Evolutionary conservation across 805 yeast genomes (phyloP).

Genomic region (Saccharomyces mikatae): DNA sequence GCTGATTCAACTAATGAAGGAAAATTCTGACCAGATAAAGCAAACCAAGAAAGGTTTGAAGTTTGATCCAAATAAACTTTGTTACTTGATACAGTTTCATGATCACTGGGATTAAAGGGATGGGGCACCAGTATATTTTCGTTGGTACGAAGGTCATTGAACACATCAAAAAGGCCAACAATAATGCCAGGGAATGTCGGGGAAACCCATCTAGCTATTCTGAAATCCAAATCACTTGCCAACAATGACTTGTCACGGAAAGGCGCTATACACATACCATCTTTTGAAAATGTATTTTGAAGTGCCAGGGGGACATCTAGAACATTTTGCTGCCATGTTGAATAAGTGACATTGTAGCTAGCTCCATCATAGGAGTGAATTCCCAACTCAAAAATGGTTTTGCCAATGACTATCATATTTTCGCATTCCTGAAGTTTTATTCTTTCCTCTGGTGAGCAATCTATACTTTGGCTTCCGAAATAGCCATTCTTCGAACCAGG

Average conservation of each 20-base stretch:
- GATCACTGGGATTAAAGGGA: slow-evolving; percentile 40
- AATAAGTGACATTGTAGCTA: slow-evolving; percentile 78
- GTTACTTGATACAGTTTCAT: slow-evolving; percentile 11
- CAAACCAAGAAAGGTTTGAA: slow-evolving; percentile 67
- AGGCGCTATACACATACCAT: slow-evolving; percentile 73
- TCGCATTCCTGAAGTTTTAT: slow-evolving; percentile 16
- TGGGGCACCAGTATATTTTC: slow-evolving; percentile 57
- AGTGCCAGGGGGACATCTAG: slow-evolving; percentile 49
- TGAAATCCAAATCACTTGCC: slow-evolving; percentile 63
- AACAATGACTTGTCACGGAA: slow-evolving; percentile 71
- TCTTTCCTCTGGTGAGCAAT: slow-evolving; percentile 1
- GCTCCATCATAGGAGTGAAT: slow-evolving; percentile 69
- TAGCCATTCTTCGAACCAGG: slow-evolving; percentile 32
- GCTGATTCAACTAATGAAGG: slow-evolving; percentile 80
- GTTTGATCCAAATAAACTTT: slow-evolving; percentile 62
- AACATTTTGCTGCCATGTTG: slow-evolving; percentile 89
- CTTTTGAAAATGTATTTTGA: slow-evolving; percentile 51
- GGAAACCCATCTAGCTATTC: slow-evolving; percentile 73
- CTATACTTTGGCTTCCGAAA: slow-evolving; percentile 5
- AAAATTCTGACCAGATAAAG: slow-evolving; percentile 66
- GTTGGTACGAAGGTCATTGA: slow-evolving; percentile 22
- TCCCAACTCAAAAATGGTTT: slow-evolving; percentile 59
- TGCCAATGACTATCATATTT: slow-evolving; percentile 52
- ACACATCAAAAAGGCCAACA: slow-evolving; percentile 74
- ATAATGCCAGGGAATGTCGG: slow-evolving; percentile 58